A percentile compares a stretch with the other conserved stretches of the same genome.
Conservation (phyloP, 2,329 filamentous ascomycete species). For the Fusarium palustre region DNA sequence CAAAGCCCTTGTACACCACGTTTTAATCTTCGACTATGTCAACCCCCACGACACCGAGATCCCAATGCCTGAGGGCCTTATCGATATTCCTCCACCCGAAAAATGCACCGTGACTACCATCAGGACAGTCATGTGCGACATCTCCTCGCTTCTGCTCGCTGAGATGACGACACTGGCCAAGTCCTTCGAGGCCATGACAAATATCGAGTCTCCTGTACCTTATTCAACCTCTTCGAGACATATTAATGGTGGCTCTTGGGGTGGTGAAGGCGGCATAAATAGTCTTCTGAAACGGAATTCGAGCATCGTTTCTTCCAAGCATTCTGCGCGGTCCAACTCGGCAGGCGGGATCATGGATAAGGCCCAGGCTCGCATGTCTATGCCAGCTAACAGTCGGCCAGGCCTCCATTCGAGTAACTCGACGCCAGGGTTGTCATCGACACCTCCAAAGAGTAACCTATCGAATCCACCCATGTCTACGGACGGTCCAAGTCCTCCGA, state of each 20-base stretch:
- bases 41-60: conserved; percentile 61
- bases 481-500: conserved; percentile 57
- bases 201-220: conserved; percentile 80
- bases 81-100: conserved; percentile 75
- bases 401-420: conserved; percentile 59
- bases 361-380: conserved; percentile 79
- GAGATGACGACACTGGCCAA: conserved; percentile 81
- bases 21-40: conserved; percentile 82
- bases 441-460: conserved; percentile 61
- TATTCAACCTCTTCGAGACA: conserved; percentile 53
- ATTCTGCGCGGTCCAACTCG: conserved; percentile 65
- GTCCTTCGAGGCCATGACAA: conserved; percentile 77
- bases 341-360: conserved; percentile 67
- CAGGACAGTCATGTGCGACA: conserved; percentile 82
- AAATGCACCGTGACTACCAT: conserved; percentile 81
- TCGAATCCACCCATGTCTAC: conserved; percentile 63
- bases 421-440: conserved; percentile 63
- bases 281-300: conserved; percentile 64
- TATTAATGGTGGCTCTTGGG: conserved; percentile 58
- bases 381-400: conserved; percentile 70
- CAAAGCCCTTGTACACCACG: conserved; percentile 80
- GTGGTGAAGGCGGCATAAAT: conserved; percentile 54
- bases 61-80: conserved; percentile 74
- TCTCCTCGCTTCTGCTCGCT: conserved; percentile 78
- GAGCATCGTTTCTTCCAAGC: conserved; percentile 59